Conservation (phyloP, 2,329 filamentous ascomycete species). For the Scleromitrula shiraiana region DNA sequence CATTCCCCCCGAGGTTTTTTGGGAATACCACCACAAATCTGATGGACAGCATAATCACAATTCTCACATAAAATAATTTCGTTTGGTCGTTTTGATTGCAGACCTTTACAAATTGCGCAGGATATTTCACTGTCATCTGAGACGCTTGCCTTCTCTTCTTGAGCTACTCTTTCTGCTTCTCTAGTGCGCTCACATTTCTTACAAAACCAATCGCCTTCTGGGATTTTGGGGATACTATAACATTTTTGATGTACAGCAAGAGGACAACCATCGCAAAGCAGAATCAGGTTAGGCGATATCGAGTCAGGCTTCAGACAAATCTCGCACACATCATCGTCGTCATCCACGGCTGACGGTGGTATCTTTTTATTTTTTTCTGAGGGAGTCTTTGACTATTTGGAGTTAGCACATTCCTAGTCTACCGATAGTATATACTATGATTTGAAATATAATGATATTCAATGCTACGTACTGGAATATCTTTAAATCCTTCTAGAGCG, state of each 20-base stretch:
- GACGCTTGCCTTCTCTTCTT: constrained; percentile 6
- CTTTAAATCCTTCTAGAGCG: constrained; percentile 39
- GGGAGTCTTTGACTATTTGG: background rate
- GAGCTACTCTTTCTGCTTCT: constrained; percentile 1
- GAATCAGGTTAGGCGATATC: background rate
- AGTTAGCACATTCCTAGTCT: background rate
- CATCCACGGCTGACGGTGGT: background rate
- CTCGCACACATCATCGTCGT: background rate
- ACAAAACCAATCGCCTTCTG: constrained; percentile 8
- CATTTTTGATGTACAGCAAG: constrained; percentile 10
- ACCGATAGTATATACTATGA: no score
- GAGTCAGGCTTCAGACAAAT: constrained; percentile 6
- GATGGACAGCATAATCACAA: constrained; percentile 55
- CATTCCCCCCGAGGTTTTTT: constrained; percentile 55
- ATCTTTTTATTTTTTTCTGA: background rate
- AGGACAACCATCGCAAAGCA: constrained; percentile 5
- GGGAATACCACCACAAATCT: constrained; percentile 50
- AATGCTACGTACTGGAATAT: constrained; percentile 32
- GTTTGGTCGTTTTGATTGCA: constrained; percentile 50
- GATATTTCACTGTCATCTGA: constrained; percentile 37
- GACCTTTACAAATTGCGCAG: constrained; percentile 49
- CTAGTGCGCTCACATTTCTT: constrained; percentile 3
- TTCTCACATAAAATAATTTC: constrained; percentile 57
- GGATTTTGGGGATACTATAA: constrained; percentile 8
- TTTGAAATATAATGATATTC: background rate